Evolutionary conservation across 441 rosid genomes (phyloP), one percentile per base, ranked within the genome.

Genomic region (Adansonia gregorii): DNA sequence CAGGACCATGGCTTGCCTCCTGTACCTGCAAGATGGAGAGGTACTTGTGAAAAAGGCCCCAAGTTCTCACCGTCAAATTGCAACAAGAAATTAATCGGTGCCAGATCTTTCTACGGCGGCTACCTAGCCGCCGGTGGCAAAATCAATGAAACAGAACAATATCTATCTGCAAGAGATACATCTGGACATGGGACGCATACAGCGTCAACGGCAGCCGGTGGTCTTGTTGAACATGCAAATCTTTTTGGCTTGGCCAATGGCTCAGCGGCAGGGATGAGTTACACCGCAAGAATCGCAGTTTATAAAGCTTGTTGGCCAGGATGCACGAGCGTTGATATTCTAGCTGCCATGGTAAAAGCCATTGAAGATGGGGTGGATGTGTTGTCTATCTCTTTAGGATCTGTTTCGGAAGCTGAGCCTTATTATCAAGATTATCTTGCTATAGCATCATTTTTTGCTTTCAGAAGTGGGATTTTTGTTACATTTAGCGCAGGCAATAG

Each of bases 161-260:
- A 78, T 79, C 80, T 85, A 63, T 91, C 95, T 43, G 76, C 95
- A 19, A 83, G 92, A 52, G 95, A 91, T 61, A 27, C 77, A 43
- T 79, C 82, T 48, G 93, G 95, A 35, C 95, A 89, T 22, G 95
- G 93, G 35, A 88, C 93, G 5, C 93, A 91, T 82, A 88, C 92
- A 0, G 88, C 95, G 20, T 88, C 93, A 19, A 89, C 93, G 0
- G 91, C 92, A 6, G 92, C 81, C 0, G 93, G 95, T 12, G 79
- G 68, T 79, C 52, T 80, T 0, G 92, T 84, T 0, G 71, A 39
- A 7, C 59, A 74, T 27, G 92, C 88, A 15, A 84, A 72, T 77
- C 70, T 84, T 78, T 85, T 75, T 48, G 90, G 91, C 45, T 58
- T 83, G 39, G 95, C 88, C 0, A 79, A 77, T 74, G 93, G 95